phyloP scores from a whole-genome alignment of 208 protist species.

The Leishmania mexicana region DNA sequence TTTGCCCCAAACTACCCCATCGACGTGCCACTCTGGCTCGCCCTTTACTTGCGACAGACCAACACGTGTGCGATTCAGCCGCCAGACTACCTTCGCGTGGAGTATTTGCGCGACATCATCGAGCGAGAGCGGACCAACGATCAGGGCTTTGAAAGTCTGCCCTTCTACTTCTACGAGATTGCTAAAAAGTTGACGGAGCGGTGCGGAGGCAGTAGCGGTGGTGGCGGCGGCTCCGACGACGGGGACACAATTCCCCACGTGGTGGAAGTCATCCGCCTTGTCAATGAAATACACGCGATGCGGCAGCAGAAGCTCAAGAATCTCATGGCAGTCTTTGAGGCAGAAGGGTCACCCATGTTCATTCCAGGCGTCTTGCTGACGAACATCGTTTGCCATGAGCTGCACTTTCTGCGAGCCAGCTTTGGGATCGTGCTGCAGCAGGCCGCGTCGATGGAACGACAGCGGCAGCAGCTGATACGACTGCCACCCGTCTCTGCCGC shows the following conservation, averaged over 20 bases:
- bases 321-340: slow-evolving; percentile 83
- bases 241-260: slow-evolving; percentile 61
- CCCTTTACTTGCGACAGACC: slow-evolving; percentile 81
- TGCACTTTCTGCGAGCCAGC: slow-evolving; percentile 74
- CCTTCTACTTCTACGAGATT: slow-evolving; percentile 91
- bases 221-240: slow-evolving; percentile 25
- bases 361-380: slow-evolving; percentile 89
- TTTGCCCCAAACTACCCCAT: slow-evolving; percentile 82
- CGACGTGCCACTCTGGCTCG: slow-evolving; percentile 85
- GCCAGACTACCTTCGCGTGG: slow-evolving; percentile 58
- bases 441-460: slow-evolving; percentile 64
- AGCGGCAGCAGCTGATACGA: slow-evolving; percentile 36
- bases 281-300: slow-evolving; percentile 70
- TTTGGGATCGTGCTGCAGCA: slow-evolving; percentile 80
- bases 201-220: slow-evolving; percentile 23
- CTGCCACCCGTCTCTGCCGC: slow-evolving; percentile 20
- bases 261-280: slow-evolving; percentile 74
- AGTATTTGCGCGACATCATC: slow-evolving; percentile 58
- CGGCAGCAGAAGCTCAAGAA: slow-evolving; percentile 82
- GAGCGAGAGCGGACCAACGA: slow-evolving; percentile 69
- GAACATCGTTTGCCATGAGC: slow-evolving; percentile 82
- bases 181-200: slow-evolving; percentile 51
- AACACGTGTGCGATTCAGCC: slow-evolving; percentile 76
- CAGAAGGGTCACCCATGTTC: slow-evolving; percentile 70
- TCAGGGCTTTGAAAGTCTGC: slow-evolving; percentile 75